Evolutionary conservation across 192 early-diverging fungal species (phyloP).

Genomic region (Funneliformis geosporum): DNA sequence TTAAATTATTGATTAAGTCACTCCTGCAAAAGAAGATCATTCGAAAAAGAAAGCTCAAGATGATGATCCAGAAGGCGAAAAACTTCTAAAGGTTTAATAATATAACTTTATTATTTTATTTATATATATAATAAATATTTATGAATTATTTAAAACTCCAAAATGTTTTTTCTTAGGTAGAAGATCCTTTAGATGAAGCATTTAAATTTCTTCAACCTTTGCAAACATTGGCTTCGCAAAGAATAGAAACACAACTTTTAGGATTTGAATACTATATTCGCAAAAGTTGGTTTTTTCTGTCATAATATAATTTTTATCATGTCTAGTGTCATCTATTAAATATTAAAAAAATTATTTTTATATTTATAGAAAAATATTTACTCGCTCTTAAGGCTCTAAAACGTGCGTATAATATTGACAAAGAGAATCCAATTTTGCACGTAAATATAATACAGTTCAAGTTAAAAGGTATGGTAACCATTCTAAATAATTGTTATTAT

Average conservation of each 20-base stretch:
- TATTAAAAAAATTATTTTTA: background rate
- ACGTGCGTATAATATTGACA: conserved; percentile 50
- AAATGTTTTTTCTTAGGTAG: conserved; percentile 49
- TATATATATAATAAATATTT: background rate
- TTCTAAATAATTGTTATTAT: too few relatives aligned
- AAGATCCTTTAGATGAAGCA: conserved; percentile 72
- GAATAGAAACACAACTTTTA: conserved; percentile 64
- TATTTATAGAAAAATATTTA: conserved; percentile 59
- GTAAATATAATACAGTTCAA: conserved; percentile 51
- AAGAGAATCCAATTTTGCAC: conserved; percentile 44
- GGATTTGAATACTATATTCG: conserved; percentile 68
- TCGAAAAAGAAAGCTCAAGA: conserved; percentile 55
- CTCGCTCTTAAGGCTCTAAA: conserved; percentile 65
- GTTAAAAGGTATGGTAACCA: conserved; percentile 40
- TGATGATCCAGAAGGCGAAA: conserved; percentile 72
- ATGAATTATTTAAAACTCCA: conserved; percentile 1
- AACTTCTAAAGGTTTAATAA: conserved; percentile 42
- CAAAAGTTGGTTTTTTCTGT: conserved; percentile 48
- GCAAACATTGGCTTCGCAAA: conserved; percentile 52
- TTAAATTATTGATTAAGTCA: conserved; percentile 11
- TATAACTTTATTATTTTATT: background rate
- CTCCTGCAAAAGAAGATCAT: conserved; percentile 45
- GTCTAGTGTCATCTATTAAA: background rate
- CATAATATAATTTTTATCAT: background rate
- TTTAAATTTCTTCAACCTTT: conserved; percentile 78